Evolutionary conservation across 2,329 filamentous ascomycete genomes (phyloP).

Genomic region (Ceratocystis albifundus): DNA sequence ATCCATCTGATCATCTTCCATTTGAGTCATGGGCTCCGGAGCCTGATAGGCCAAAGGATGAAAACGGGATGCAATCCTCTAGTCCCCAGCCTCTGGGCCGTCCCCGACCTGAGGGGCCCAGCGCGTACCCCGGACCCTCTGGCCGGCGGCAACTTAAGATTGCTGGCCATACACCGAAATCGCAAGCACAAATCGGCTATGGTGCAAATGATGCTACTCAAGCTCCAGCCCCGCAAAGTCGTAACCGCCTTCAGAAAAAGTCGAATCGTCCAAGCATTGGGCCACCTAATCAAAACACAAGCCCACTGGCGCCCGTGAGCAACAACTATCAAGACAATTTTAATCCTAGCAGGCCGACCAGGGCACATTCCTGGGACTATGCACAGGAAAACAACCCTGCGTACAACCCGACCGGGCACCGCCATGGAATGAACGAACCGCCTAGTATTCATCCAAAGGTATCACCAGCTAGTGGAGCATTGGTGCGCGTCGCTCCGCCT

Average conservation of each 20-base stretch:
- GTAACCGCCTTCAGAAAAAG: constrained; percentile 57
- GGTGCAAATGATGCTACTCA: constrained; percentile 28
- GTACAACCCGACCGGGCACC: constrained; percentile 34
- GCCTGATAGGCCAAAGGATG: constrained; percentile 43
- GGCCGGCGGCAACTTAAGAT: constrained; percentile 41
- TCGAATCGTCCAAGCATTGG: constrained; percentile 36
- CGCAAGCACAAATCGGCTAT: constrained; percentile 27
- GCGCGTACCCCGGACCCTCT: constrained; percentile 19
- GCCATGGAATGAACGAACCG: constrained; percentile 28
- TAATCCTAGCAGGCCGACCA: constrained; percentile 35
- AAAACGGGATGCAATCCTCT: constrained; percentile 25
- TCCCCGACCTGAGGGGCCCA: constrained; percentile 43
- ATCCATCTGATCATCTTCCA: constrained; percentile 69
- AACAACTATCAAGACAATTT: constrained; percentile 31
- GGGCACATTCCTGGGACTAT: constrained; percentile 43
- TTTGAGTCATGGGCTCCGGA: constrained; percentile 68
- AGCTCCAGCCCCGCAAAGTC: constrained; percentile 31
- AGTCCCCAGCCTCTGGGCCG: constrained; percentile 32
- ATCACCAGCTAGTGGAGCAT: constrained; percentile 35
- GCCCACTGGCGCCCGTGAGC: constrained; percentile 39
- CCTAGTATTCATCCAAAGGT: constrained; percentile 32
- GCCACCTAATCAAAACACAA: constrained; percentile 32
- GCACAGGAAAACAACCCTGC: constrained; percentile 21
- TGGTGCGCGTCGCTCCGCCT: constrained; percentile 26
- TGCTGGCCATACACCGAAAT: constrained; percentile 36